These are phyloP conservation scores for Termitomyces titanicus DNA, from an alignment of 768 basidiomycete species.

Conservation along the genomic window DNA sequence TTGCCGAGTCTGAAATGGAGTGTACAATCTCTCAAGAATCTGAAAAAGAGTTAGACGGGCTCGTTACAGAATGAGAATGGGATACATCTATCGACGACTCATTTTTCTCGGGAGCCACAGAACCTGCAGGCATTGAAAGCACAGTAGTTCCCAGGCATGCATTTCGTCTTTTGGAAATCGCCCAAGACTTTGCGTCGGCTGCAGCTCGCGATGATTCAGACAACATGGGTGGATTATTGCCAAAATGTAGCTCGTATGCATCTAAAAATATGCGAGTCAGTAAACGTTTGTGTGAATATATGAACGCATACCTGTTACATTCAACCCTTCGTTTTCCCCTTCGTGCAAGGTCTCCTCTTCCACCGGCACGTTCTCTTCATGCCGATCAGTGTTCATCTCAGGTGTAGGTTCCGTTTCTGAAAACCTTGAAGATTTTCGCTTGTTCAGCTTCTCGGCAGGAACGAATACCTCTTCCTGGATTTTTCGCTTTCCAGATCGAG, in stretches of 20 bases:
- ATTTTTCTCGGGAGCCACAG: conserved; percentile 22
- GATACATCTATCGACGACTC: conserved; percentile 30
- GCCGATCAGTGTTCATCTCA: conserved; percentile 1
- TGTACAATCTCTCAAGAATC: conserved; percentile 55
- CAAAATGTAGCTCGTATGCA: conserved; percentile 75
- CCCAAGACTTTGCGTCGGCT: conserved; percentile 60
- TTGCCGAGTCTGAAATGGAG: conserved; percentile 52
- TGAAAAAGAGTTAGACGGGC: conserved; percentile 20
- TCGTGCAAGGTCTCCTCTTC: conserved; percentile 16
- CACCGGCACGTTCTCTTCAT: conserved; percentile 10
- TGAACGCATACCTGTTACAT: conserved; percentile 23
- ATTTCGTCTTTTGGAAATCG: conserved; percentile 37
- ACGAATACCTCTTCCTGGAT: conserved; percentile 36
- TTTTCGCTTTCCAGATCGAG: conserved; percentile 62
- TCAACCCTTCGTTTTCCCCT: conserved; percentile 23
- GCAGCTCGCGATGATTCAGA: conserved; percentile 45
- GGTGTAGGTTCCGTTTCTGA: conserved; percentile 17
- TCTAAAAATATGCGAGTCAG: conserved; percentile 22
- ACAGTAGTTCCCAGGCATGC: conserved; percentile 60
- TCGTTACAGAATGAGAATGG: neutral
- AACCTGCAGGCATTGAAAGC: conserved; percentile 43
- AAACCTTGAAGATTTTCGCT: conserved; percentile 45
- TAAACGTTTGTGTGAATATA: neutral
- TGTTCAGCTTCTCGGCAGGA: conserved; percentile 64
- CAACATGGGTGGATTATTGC: conserved; percentile 48